These are phyloP conservation scores for Geotrichum australiense DNA, from an alignment of 1,139 yeast genomes.

Conservation along the genomic window DNA sequence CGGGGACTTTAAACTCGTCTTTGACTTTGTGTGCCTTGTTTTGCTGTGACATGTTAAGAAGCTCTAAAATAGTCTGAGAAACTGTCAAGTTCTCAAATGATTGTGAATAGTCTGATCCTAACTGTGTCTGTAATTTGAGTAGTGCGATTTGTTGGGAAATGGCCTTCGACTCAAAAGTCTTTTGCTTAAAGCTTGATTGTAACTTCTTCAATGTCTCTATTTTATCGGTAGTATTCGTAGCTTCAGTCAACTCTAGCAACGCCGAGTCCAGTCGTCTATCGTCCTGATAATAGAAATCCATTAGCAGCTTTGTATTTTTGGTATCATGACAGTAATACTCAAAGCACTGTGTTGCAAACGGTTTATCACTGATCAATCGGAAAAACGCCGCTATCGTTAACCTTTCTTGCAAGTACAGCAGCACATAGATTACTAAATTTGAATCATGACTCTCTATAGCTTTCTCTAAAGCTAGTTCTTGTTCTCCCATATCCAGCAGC, in stretches of 20 bases:
- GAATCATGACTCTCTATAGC: slow-evolving; percentile 62
- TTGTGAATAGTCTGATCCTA: slow-evolving; percentile 49
- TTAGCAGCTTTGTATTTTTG: slow-evolving; percentile 35
- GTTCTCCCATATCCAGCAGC: slow-evolving; percentile 64
- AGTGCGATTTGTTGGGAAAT: slow-evolving; percentile 48
- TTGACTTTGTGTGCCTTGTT: slow-evolving; percentile 50
- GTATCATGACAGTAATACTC: slow-evolving; percentile 36
- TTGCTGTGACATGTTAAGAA: slow-evolving; percentile 54
- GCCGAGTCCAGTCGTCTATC: slow-evolving; percentile 47
- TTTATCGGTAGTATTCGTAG: slow-evolving; percentile 19
- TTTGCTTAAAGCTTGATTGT: slow-evolving; percentile 26
- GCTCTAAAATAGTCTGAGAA: slow-evolving; percentile 46
- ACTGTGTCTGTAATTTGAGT: slow-evolving; percentile 44
- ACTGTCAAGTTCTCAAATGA: slow-evolving; percentile 52
- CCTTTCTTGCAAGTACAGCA: slow-evolving; percentile 46
- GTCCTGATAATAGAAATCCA: slow-evolving; percentile 54
- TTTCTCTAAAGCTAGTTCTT: slow-evolving; percentile 60
- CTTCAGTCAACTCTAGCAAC: slow-evolving; percentile 34
- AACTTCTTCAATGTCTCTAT: slow-evolving; percentile 28
- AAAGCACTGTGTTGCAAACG: slow-evolving; percentile 40
- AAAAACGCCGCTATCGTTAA: slow-evolving; percentile 50
- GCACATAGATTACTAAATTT: slow-evolving; percentile 55
- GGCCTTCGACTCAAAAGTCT: slow-evolving; percentile 29
- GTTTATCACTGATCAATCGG: slow-evolving; percentile 44
- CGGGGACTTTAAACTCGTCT: slow-evolving; percentile 57